These are phyloP conservation scores for Marasmius tenuissimus DNA, from an alignment of 1,284 basidiomycete genomes.

Conservation along the genomic window DNA sequence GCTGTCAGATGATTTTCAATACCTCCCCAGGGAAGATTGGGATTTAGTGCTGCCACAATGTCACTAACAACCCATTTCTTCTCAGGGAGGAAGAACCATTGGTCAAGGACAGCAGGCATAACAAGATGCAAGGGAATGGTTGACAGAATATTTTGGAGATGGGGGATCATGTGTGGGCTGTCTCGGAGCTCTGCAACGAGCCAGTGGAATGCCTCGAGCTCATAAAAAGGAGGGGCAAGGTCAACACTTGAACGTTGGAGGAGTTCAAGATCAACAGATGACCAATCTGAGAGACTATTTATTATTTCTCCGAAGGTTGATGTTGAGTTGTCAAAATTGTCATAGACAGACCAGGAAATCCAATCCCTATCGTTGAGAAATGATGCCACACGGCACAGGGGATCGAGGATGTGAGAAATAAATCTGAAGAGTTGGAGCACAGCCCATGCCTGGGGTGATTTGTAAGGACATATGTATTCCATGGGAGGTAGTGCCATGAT, in stretches of 20 bases:
- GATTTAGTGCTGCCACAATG: no score
- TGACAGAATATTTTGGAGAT: neutral
- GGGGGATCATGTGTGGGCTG: neutral
- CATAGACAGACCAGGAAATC: no score
- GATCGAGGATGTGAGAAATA: neutral
- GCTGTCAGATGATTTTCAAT: no score
- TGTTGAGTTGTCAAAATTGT: no score
- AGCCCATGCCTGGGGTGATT: neutral
- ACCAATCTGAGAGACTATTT: neutral
- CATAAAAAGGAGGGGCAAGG: neutral
- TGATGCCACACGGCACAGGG: no score
- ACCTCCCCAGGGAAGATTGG: no score
- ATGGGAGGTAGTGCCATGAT: neutral
- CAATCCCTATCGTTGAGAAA: no score
- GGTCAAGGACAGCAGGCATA: neutral
- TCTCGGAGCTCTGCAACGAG: neutral
- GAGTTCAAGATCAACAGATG: neutral
- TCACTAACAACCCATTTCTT: no score
- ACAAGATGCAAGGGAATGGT: neutral
- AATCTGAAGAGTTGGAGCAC: neutral
- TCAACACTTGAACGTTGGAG: neutral
- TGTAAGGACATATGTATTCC: neutral
- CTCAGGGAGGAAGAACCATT: neutral
- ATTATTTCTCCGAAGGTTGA: no score
- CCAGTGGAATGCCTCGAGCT: neutral